Percentiles rank a stretch among this genome's conserved stretches.
Conservation (phyloP, 1,139 yeast species). For the Kluyveromyces sp. region DNA sequence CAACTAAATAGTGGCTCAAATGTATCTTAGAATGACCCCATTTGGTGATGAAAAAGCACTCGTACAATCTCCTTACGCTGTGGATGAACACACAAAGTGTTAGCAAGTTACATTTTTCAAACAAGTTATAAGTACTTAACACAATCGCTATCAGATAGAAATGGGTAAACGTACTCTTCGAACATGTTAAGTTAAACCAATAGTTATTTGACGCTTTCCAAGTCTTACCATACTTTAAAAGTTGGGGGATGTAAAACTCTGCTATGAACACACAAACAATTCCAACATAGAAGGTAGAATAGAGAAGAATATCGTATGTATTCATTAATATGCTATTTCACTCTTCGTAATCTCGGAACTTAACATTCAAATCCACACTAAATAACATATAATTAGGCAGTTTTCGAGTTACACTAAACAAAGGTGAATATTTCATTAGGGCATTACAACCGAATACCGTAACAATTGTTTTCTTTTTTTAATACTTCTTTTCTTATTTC, state of each 20-base stretch:
- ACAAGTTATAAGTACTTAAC: conserved; percentile 12
- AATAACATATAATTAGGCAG: too few relatives aligned
- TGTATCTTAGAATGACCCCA: conserved; percentile 57
- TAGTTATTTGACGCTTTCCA: conserved; percentile 16
- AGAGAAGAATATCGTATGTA: neutral
- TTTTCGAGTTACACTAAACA: too few relatives aligned
- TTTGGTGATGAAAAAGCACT: conserved; percentile 46
- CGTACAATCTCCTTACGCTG: conserved; percentile 55
- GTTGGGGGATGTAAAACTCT: conserved; percentile 21
- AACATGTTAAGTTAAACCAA: conserved; percentile 32
- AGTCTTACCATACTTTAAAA: conserved; percentile 36
- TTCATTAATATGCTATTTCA: neutral
- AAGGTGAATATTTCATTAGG: too few relatives aligned
- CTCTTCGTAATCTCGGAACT: too few relatives aligned
- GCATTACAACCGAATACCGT: too few relatives aligned
- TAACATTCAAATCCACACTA: too few relatives aligned
- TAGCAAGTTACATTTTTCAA: conserved; percentile 16
- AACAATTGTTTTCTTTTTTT: too few relatives aligned
- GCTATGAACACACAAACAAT: conserved; percentile 15
- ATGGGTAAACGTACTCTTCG: conserved; percentile 38
- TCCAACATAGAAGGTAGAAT: conserved; percentile 8
- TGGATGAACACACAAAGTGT: conserved; percentile 42
- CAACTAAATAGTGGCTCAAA: conserved; percentile 67
- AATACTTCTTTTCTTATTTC: too few relatives aligned
- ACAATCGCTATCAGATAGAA: conserved; percentile 21